Conservation (phyloP, 495 filamentous ascomycete species). For the Tuber microsphaerosporum region DNA sequence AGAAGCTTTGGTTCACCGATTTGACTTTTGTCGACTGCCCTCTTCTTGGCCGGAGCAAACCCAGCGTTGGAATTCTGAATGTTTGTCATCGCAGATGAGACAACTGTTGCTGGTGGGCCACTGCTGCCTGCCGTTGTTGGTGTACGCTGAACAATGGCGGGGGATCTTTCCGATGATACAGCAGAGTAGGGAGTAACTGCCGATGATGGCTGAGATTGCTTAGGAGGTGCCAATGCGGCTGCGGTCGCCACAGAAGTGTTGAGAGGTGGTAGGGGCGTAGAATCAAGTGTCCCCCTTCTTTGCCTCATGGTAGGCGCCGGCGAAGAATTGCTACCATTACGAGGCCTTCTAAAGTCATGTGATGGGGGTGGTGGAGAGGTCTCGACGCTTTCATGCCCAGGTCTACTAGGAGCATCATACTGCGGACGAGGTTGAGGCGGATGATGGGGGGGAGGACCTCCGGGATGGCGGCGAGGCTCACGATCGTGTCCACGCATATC, state of each 20-base stretch:
- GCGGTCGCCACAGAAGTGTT: conserved; percentile 18
- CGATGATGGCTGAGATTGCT: conserved; percentile 17
- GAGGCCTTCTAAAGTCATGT: conserved; percentile 26
- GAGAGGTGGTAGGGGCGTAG: conserved; percentile 27
- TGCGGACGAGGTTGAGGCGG: background rate
- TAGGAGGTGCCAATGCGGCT: conserved; percentile 18
- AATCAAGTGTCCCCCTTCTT: conserved; percentile 32
- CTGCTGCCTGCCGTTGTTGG: conserved; percentile 16
- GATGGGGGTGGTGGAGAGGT: background rate
- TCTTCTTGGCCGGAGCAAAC: conserved; percentile 36
- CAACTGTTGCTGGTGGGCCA: conserved; percentile 14
- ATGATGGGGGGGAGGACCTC: conserved; percentile 1
- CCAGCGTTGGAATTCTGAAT: conserved; percentile 31
- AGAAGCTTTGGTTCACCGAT: conserved; percentile 39
- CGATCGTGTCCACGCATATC: background rate
- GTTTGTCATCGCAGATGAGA: conserved; percentile 12
- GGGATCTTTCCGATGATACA: conserved; percentile 22
- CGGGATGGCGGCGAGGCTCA: background rate
- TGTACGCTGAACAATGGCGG: conserved; percentile 21
- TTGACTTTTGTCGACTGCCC: conserved; percentile 34
- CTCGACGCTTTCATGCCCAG: background rate
- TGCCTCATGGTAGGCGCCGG: conserved; percentile 31
- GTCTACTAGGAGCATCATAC: background rate
- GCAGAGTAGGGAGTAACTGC: conserved; percentile 20
- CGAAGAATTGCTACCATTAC: conserved; percentile 26